Evolutionary conservation across 805 yeast species (phyloP).

Genomic region (Zygotorulaspora florentina): DNA sequence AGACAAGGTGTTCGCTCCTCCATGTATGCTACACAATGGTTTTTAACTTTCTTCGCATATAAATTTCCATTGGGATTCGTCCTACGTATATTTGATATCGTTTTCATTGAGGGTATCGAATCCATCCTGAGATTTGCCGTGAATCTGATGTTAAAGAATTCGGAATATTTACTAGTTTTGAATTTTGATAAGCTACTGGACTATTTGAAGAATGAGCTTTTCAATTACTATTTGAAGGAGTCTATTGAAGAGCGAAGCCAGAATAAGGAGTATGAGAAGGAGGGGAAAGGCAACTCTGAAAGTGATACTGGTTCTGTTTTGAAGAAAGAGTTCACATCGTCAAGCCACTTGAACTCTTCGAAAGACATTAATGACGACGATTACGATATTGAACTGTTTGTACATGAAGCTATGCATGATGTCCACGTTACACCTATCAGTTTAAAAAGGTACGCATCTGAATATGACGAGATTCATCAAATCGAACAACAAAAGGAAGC

Average conservation of each 20-base stretch:
- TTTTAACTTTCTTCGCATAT: conserved; percentile 89
- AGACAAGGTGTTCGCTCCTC: conserved; percentile 87
- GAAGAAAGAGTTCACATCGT: conserved; percentile 14
- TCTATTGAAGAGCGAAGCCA: conserved; percentile 18
- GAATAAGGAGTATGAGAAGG: conserved; percentile 29
- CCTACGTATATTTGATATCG: conserved; percentile 77
- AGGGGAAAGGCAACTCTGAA: conserved; percentile 14
- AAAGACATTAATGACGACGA: conserved; percentile 26
- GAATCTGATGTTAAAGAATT: conserved; percentile 70
- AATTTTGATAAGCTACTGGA: conserved; percentile 74
- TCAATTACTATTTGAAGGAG: conserved; percentile 58
- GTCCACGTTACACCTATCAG: conserved; percentile 70
- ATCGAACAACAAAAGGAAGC: conserved; percentile 60
- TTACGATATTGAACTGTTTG: conserved; percentile 70
- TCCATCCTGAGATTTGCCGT: conserved; percentile 79
- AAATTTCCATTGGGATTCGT: conserved; percentile 90
- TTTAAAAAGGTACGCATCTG: conserved; percentile 64
- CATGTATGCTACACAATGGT: conserved; percentile 99
- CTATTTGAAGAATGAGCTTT: conserved; percentile 74
- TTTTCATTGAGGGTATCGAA: conserved; percentile 88
- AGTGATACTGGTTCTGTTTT: conserved; percentile 17
- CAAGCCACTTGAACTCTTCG: neutral
- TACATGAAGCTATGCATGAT: conserved; percentile 64
- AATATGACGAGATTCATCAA: conserved; percentile 68
- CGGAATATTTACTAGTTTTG: conserved; percentile 51